Evolutionary conservation across 768 basidiomycete genomes (phyloP).

Genomic region (Xerocomellus dryophilus): DNA sequence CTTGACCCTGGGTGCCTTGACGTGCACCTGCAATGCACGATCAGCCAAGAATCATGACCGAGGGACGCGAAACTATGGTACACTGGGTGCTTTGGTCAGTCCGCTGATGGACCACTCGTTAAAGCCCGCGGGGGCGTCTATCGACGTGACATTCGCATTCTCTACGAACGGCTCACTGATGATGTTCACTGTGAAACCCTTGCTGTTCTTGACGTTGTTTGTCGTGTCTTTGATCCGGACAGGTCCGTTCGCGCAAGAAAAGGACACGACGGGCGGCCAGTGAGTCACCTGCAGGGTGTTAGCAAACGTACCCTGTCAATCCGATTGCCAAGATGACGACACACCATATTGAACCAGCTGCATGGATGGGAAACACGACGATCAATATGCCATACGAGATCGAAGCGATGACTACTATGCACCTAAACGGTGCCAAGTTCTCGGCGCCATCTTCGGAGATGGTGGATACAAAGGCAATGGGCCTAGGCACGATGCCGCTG

Average conservation of each 20-base stretch:
- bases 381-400: not conserved
- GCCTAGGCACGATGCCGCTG: slow-evolving; percentile 41
- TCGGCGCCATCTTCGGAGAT: slow-evolving; percentile 31
- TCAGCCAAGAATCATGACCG: no score
- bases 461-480: slow-evolving; percentile 44
- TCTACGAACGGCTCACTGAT: slow-evolving; percentile 50
- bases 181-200: slow-evolving; percentile 50
- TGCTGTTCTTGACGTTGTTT: slow-evolving; percentile 40
- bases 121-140: slow-evolving; percentile 38
- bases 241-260: slow-evolving; percentile 30
- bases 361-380: not conserved
- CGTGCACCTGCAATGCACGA: no score
- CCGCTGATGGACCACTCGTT: slow-evolving; percentile 41
- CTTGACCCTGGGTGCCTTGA: slow-evolving; percentile 39
- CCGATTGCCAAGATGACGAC: not conserved
- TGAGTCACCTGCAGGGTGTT: no score
- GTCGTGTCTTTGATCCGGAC: slow-evolving; percentile 40
- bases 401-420: not conserved
- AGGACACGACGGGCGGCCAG: slow-evolving; percentile 37
- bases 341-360: slow-evolving; percentile 31
- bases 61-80: no score
- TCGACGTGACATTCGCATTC: slow-evolving; percentile 36
- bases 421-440: slow-evolving; percentile 47
- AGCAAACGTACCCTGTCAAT: no score
- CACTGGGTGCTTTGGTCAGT: no score